Percentiles rank a stretch among this genome's conserved stretches.
Conservation (phyloP, 495 filamentous ascomycete genomes). For the Neurospora sp. region DNA sequence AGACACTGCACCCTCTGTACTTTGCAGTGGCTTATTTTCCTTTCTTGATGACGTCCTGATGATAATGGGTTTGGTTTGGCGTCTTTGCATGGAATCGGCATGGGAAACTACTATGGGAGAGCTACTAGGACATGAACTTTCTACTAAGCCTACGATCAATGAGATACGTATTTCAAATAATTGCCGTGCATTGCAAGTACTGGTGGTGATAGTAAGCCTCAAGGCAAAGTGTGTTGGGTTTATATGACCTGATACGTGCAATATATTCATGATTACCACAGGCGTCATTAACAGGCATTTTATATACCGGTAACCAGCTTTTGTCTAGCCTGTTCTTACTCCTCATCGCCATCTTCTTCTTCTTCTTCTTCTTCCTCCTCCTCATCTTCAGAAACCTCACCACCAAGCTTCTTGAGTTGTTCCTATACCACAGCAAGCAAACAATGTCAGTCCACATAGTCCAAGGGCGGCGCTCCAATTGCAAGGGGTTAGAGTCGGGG, state of each 20-base stretch:
- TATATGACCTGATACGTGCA: background rate
- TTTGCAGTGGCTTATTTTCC: background rate
- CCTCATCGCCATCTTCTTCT: constrained; percentile 47
- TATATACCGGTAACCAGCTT: background rate
- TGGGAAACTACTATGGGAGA: background rate
- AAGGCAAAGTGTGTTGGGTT: background rate
- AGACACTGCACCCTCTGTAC: background rate
- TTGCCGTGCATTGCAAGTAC: background rate
- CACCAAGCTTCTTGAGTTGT: constrained; percentile 62
- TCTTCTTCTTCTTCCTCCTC: constrained; percentile 60
- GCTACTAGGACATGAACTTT: background rate
- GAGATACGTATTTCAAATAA: background rate
- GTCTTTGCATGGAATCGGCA: background rate
- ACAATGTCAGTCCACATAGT: constrained; percentile 18
- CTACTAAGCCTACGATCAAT: background rate
- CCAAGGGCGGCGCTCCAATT: too few species aligned
- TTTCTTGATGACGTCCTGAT: background rate
- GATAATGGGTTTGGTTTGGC: background rate
- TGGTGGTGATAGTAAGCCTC: too few species aligned
- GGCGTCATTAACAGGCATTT: background rate
- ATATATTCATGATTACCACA: background rate
- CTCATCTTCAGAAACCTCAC: constrained; percentile 68
- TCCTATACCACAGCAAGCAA: constrained; percentile 34
- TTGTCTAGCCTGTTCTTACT: constrained; percentile 9
- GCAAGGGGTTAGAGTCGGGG: too few species aligned